Evolutionary conservation across 2,329 filamentous ascomycete species (phyloP).

Genomic region (Fusarium sp.): DNA sequence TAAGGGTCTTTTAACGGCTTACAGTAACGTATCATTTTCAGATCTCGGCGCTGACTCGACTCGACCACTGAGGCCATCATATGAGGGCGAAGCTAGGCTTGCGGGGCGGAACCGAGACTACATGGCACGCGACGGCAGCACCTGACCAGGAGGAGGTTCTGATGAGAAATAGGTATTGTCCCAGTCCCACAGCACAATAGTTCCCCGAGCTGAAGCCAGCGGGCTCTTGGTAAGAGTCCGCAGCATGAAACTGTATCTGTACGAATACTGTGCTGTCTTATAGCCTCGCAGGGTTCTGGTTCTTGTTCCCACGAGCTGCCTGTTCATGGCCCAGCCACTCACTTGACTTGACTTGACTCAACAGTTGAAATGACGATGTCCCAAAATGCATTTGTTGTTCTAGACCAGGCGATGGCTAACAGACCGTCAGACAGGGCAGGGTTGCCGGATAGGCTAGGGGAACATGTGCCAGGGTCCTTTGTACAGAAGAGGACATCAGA

Average conservation of each 20-base stretch:
- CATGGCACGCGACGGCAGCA: constrained; percentile 24
- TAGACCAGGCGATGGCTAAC: constrained; percentile 36
- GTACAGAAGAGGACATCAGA: not conserved
- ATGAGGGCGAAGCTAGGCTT: constrained; percentile 7
- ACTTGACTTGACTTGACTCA: too few species aligned
- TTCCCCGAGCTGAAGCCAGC: not conserved
- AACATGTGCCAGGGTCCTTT: not conserved
- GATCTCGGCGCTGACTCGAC: constrained; percentile 25
- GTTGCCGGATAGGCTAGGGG: constrained; percentile 27
- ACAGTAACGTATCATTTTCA: constrained; percentile 36
- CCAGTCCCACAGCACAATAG: constrained; percentile 2
- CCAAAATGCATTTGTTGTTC: constrained; percentile 25
- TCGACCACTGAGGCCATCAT: constrained; percentile 20
- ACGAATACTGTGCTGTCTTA: not conserved
- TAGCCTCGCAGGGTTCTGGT: not conserved
- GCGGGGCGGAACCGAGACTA: constrained; percentile 16
- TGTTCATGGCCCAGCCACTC: constrained; percentile 8
- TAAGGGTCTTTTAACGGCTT: constrained; percentile 26
- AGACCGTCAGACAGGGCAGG: constrained; percentile 21
- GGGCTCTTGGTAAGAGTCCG: not conserved
- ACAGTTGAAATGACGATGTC: not conserved
- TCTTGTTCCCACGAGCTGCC: not conserved
- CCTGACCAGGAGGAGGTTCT: constrained; percentile 6
- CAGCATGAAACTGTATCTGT: not conserved
- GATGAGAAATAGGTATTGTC: not conserved